Evolutionary conservation across 2,329 filamentous ascomycete species (phyloP).

Genomic region (Aureobasidium sp.): DNA sequence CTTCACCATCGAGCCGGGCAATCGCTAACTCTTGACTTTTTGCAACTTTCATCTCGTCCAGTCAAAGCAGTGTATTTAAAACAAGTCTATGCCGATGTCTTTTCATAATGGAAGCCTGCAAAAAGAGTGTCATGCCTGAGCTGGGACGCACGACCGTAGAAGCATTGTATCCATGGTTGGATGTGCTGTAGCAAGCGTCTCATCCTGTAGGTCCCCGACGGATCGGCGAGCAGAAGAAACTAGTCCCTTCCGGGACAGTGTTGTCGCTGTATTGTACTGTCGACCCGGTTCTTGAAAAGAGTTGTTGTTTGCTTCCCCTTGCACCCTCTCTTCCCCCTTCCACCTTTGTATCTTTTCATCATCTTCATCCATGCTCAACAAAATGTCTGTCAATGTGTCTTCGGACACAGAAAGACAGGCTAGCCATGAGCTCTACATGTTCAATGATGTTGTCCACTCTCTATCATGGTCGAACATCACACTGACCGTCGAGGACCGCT

Average conservation of each 20-base stretch:
- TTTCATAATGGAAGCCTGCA: neutral
- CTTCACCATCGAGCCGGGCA: neutral
- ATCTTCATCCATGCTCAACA: neutral
- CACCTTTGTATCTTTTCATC: neutral
- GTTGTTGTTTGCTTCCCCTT: neutral
- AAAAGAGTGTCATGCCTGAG: neutral
- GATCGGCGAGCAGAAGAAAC: neutral
- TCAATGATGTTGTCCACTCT: conserved; percentile 53
- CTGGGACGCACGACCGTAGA: neutral
- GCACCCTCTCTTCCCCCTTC: neutral
- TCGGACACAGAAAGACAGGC: conserved; percentile 11
- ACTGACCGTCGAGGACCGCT: conserved; percentile 62
- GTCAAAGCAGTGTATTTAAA: neutral
- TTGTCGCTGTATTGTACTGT: neutral
- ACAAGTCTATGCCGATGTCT: neutral
- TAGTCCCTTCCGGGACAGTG: neutral
- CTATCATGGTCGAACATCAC: conserved; percentile 59
- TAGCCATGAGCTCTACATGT: conserved; percentile 35
- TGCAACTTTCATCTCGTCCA: neutral
- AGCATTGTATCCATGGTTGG: neutral
- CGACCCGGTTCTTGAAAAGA: neutral
- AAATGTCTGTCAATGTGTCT: neutral
- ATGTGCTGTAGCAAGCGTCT: neutral
- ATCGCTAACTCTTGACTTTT: neutral
- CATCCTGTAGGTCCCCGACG: neutral